Evolutionary conservation across 345 rosid genomes (phyloP).

Genomic region (Salix brachista): DNA sequence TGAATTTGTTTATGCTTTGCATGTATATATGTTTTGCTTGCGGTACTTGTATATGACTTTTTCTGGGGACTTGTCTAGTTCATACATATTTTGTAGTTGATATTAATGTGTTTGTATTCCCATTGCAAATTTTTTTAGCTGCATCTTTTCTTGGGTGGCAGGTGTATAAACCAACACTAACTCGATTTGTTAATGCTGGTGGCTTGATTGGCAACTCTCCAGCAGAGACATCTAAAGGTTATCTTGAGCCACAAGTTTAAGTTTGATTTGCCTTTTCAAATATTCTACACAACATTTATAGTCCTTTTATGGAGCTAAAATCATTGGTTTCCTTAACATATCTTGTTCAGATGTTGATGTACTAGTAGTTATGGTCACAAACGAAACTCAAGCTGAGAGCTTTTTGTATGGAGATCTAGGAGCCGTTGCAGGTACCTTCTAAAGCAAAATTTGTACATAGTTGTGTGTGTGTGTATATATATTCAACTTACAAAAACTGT

Average conservation of each 20-base stretch:
- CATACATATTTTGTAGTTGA: not conserved
- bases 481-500: no score
- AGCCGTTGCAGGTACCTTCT: conserved; percentile 66
- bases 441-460: conserved; percentile 1
- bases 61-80: not conserved
- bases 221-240: conserved; percentile 75
- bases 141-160: conserved; percentile 34
- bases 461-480: no score
- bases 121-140: not conserved
- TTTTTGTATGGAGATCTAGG: conserved; percentile 73
- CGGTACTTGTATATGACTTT: no score
- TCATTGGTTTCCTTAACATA: conserved; percentile 5
- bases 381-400: conserved; percentile 83
- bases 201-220: conserved; percentile 73
- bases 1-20: no score
- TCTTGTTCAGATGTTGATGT: conserved; percentile 64
- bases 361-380: conserved; percentile 89
- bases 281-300: conserved; percentile 5
- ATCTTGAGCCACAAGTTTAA: conserved; percentile 8
- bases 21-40: no score
- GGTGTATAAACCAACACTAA: conserved; percentile 78
- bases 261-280: not conserved
- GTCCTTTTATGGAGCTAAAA: conserved; percentile 1
- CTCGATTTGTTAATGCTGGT: conserved; percentile 63
- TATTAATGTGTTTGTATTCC: not conserved